Base-by-base conservation (phyloP, 345 rosid species). In the Bruguiera gymnorhiza region DNA sequence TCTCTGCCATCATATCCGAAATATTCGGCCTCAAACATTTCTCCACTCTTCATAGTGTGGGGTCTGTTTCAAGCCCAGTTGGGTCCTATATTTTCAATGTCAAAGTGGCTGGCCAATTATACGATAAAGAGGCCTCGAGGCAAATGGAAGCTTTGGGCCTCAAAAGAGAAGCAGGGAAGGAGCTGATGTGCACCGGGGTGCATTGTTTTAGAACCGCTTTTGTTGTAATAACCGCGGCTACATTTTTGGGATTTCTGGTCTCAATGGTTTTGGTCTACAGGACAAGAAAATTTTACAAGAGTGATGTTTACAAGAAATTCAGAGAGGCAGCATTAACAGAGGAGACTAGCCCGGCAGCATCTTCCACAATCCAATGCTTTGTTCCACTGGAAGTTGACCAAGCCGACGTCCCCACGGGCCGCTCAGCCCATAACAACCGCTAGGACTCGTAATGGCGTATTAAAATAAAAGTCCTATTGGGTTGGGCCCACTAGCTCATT, bases 11-110 rank as follows among this genome's bases (percentile, higher is more conserved):
- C 8, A 29, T 74, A 20, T 74, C 72, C 5, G 77, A 74, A 23
- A 62, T 74, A 19, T 74, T 74, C 43, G 72, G 77, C 39, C 72
- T 74, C 10, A 67, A 74, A 56, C 67, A 74, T 54, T 68, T 52
- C 68, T 67, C 77, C 2, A 68, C 77, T 20, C 20, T 74, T 26
- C 68, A 74, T n/a, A 68, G 34, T 39, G 43, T 68, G 24, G 77
- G 72, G 19, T 62, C 72, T 8, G 60, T 74, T 8, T 62, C 77
- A 23, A 74, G 68, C 50, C 72, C 77, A 21, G 63, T 74, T 29
- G 72, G 77, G 52, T 74, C 72, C 8, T 68, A 67, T 34, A 39
- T 68, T 43, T 62, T 74, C 50, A 74, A 62, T 62, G 68, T 74
- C 36, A 54, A 62, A n/a, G 68, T 74, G 57, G 69, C 77, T 52